Evolutionary conservation across 1,284 basidiomycete species (phyloP), one percentile per base, ranked within the genome.

Genomic region (Moniliophthora roreri): DNA sequence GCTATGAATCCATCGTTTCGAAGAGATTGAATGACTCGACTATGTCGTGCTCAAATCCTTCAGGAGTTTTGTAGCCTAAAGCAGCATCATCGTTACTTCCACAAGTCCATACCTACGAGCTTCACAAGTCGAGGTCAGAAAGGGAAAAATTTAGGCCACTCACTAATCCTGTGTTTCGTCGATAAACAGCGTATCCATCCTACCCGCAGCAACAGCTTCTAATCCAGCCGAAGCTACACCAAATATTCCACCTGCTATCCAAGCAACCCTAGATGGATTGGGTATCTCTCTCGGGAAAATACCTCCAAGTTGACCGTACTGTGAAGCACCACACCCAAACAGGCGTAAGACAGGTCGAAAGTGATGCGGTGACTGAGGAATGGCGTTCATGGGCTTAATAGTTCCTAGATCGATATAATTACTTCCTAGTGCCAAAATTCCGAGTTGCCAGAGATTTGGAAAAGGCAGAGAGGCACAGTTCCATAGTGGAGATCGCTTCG

Each of bases 81-180:
- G 89, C 85, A 48, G 86, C 89, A 56, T 90, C 85, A 66, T 94
- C 91, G 67, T 94, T 93, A 58, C 88, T 83, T 32, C 91, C 91
- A 72, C 84, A 91, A 2, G 86, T 84, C 78, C 85, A 85, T 28
- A 88, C 70, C 87, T 88, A 11, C 23, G 10, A 16, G n/a, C n/a
- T n/a, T n/a, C 44, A 32, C 48, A 35, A 26, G 15, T 34, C 36
- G 23, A 8, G 18, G 18, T 36, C 11, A 34, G 24, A 24, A 24
- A 41, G 47, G 42, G 45, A 23, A 37, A 21, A 24, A 13, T n/a
- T n/a, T 34, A 21, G 50, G 4, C 7, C 7, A 72, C 82, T 65
- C 60, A 88, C 85, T 49, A 77, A 77, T 56, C 88, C 87, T 50
- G 75, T n/a, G n/a, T 76, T 62, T 85, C 83, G 62, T 90, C 88